Conservation (phyloP, 2,329 filamentous ascomycete genomes). For the Sclerotinia subarctica region DNA sequence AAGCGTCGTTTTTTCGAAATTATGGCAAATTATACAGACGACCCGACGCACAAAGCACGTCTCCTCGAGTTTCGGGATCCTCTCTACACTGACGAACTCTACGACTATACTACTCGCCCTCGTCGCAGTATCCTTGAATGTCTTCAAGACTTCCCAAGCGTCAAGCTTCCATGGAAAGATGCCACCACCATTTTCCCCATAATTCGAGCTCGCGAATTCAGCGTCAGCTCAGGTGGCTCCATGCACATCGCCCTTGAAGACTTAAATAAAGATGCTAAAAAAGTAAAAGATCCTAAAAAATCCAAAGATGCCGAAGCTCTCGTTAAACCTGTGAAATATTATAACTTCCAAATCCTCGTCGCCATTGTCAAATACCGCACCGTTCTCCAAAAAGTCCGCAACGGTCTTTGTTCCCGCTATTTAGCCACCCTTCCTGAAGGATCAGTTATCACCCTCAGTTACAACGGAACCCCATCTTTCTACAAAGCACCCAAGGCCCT, state of each 20-base stretch:
- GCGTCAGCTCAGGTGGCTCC: slow-evolving; percentile 73
- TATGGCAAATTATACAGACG: slow-evolving; percentile 70
- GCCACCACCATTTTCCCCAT: slow-evolving; percentile 72
- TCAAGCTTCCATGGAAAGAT: slow-evolving; percentile 75
- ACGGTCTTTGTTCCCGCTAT: slow-evolving; percentile 89
- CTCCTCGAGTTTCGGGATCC: slow-evolving; percentile 80
- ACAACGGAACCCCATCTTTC: slow-evolving; percentile 51
- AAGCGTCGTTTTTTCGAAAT: slow-evolving; percentile 80
- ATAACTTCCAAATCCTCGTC: slow-evolving; percentile 68
- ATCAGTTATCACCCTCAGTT: slow-evolving; percentile 42
- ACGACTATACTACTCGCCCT: slow-evolving; percentile 90
- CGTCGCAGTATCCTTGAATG: slow-evolving; percentile 89
- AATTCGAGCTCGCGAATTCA: slow-evolving; percentile 89
- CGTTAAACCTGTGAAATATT: slow-evolving; percentile 17
- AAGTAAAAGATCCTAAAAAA: background rate
- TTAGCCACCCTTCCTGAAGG: slow-evolving; percentile 64
- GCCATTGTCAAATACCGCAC: slow-evolving; percentile 92
- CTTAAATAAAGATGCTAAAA: background rate
- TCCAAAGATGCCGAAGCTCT: background rate
- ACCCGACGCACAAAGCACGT: slow-evolving; percentile 73
- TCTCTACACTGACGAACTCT: slow-evolving; percentile 83
- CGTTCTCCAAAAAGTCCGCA: slow-evolving; percentile 75
- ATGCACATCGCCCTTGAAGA: slow-evolving; percentile 24
- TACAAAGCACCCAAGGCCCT: slow-evolving; percentile 48
- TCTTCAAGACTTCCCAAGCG: slow-evolving; percentile 81